Percentiles rank a stretch among this genome's conserved stretches.
Conservation (phyloP, 441 rosid species). For the Brassica balearica region DNA sequence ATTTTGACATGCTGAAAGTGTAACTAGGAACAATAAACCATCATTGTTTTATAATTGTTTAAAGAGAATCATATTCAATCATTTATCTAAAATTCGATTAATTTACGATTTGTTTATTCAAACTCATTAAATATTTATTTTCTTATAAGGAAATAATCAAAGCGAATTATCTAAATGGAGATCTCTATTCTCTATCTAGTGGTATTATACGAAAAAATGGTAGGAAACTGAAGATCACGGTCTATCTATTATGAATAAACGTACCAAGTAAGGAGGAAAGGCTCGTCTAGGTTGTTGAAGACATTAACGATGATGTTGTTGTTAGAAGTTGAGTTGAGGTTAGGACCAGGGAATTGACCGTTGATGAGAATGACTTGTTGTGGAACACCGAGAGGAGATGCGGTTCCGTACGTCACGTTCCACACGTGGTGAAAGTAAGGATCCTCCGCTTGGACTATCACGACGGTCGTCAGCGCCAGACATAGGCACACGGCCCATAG, state of each 20-base stretch:
- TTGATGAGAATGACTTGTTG: slow-evolving; percentile 68
- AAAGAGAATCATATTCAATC: too few relatives aligned
- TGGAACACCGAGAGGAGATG: slow-evolving; percentile 58
- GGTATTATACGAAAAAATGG: background rate
- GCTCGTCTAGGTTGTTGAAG: slow-evolving; percentile 67
- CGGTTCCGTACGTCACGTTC: slow-evolving; percentile 67
- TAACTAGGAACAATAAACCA: too few relatives aligned
- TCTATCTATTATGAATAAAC: slow-evolving; percentile 4
- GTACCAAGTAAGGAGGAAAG: slow-evolving; percentile 61
- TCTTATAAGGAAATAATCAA: background rate
- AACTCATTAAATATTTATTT: too few relatives aligned
- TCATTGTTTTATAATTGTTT: too few relatives aligned
- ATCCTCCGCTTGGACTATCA: slow-evolving; percentile 52
- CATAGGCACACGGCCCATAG: slow-evolving; percentile 32
- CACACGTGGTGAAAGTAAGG: slow-evolving; percentile 61
- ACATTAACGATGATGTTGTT: slow-evolving; percentile 62
- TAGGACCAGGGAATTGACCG: slow-evolving; percentile 64
- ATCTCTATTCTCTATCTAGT: slow-evolving; percentile 1
- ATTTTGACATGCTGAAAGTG: too few relatives aligned
- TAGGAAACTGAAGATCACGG: background rate
- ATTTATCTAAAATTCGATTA: too few relatives aligned
- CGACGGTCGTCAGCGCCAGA: slow-evolving; percentile 24
- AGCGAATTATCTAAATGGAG: background rate
- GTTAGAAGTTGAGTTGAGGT: slow-evolving; percentile 60
- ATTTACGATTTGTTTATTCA: too few relatives aligned